Conservation (phyloP, 176 grass and related monocot genomes). For the Luzula sylvatica region DNA sequence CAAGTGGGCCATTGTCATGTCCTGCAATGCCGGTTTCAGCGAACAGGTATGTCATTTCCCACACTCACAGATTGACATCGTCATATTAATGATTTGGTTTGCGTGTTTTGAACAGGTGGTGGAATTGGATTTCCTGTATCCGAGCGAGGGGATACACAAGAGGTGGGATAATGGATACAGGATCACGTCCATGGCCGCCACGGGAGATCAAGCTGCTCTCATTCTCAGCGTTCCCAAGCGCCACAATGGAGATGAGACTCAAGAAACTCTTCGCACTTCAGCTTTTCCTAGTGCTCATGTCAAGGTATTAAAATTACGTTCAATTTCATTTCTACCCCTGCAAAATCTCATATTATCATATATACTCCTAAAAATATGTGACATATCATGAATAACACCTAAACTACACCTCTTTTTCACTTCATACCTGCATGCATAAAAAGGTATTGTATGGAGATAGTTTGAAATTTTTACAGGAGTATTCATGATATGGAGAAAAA, state of each 20-base stretch:
- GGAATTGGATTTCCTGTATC: conserved; percentile 84
- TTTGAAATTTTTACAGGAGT: too few relatives aligned
- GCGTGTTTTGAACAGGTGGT: conserved; percentile 20
- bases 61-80: too few relatives aligned
- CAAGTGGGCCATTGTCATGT: conserved; percentile 81
- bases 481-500: neutral
- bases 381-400: too few relatives aligned
- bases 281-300: conserved; percentile 68
- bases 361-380: too few relatives aligned
- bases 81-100: too few relatives aligned
- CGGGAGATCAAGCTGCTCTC: conserved; percentile 61
- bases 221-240: conserved; percentile 73
- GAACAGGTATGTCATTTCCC: conserved; percentile 38
- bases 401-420: too few relatives aligned
- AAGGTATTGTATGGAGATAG: too few relatives aligned
- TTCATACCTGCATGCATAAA: too few relatives aligned
- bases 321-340: too few relatives aligned
- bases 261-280: conserved; percentile 76
- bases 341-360: too few relatives aligned
- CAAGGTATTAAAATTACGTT: conserved; percentile 30
- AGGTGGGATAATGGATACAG: conserved; percentile 71
- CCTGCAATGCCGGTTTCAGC: conserved; percentile 53
- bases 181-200: conserved; percentile 73
- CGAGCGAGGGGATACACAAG: conserved; percentile 69
- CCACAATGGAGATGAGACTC: conserved; percentile 65